Conservation (phyloP, 192 early-diverging fungal genomes). For the Helicostylum pulchrum region DNA sequence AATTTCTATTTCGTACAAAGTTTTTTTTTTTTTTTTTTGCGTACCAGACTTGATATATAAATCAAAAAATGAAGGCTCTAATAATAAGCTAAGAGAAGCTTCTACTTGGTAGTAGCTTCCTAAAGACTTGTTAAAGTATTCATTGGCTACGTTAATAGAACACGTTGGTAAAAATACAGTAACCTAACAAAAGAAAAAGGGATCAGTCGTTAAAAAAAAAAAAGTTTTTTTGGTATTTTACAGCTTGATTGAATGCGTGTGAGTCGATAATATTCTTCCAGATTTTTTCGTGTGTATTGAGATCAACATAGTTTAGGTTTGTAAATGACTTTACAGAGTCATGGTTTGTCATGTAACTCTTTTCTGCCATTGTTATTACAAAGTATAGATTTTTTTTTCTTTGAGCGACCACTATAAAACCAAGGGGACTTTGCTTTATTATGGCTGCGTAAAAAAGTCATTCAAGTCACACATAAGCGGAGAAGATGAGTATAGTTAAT, state of each 20-base stretch:
- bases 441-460: too few species aligned
- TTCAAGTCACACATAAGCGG: too few species aligned
- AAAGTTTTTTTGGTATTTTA: neutral
- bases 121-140: conserved; percentile 4
- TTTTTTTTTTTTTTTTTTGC: neutral
- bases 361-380: neutral
- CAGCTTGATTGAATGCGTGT: conserved; percentile 27
- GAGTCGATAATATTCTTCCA: conserved; percentile 11
- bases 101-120: conserved; percentile 23
- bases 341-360: conserved; percentile 6
- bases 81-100: conserved; percentile 7
- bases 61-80: conserved; percentile 14
- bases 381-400: too few species aligned
- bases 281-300: neutral
- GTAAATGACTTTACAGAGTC: conserved; percentile 1
- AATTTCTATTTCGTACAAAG: too few species aligned
- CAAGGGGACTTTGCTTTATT: too few species aligned
- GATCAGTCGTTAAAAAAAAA: neutral
- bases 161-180: conserved; percentile 13
- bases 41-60: conserved; percentile 17
- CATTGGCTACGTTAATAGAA: neutral
- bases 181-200: conserved; percentile 6
- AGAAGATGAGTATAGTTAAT: too few species aligned
- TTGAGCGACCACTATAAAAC: too few species aligned
- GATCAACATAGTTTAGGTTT: conserved; percentile 4